Base-by-base conservation (phyloP, 148 eudicot species). In the Bassia scoparia region DNA sequence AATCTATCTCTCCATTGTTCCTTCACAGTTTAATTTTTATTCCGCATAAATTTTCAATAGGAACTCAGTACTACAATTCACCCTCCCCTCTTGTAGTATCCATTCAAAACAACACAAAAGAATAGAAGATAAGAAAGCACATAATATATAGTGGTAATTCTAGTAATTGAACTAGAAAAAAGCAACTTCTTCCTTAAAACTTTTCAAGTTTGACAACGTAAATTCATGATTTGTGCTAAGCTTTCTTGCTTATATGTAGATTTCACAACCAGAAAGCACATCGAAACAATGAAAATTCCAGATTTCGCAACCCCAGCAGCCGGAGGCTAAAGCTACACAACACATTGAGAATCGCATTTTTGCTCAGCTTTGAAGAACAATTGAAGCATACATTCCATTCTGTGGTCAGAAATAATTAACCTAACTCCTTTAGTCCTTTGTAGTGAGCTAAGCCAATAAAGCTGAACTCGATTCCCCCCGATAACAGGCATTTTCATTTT, bases 241-340 rank as follows among this genome's bases (percentile, higher is more conserved):
- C 78, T 61, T 63, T 68, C 35, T 31, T 38, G 43, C 67, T 52
- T 35, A 54, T 53, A 43, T 62, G 38, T 9, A 13, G 49, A 74
- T 34, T 67, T 54, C 67, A 69, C 67, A 76, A 34, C 69, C 69
- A 60, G 67, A 60, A 56, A 62, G 70, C 76, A 56, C 43, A 18
- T 34, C 14, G 33, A 41, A 77, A 78, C 73, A 78, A 71, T 53
- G 73, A 52, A 56, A 71, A 65, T 77, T 63, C 35, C 63, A 35
- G 63, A 74, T 13, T 10, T 3, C 24, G 41, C 52, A 73, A 31
- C 20, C 21, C 24, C 74, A 69, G 52, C 61, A 61, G 67, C 66
- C 64, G 35, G 56, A 35, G n/a, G 53, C 34, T 43, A 52, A 74
- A 64, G 35, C 78, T 74, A 74, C 71, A 79, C 74, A 49, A 65